phyloP scores from a whole-genome alignment of 2,329 filamentous ascomycete genomes.

The Hypoxylon sp. region DNA sequence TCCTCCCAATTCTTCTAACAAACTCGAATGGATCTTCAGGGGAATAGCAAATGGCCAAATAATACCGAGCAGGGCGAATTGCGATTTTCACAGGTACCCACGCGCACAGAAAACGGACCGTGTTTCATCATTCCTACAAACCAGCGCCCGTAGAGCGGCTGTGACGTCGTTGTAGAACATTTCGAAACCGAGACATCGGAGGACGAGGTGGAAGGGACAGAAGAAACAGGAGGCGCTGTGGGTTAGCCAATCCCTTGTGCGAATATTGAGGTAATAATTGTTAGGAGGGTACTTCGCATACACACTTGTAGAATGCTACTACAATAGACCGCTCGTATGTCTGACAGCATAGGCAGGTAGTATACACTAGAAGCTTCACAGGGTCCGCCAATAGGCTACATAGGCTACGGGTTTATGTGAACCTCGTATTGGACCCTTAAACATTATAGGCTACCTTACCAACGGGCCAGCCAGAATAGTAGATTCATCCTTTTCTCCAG shows the following conservation, averaged over 20 bases:
- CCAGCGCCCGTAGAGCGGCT: slow-evolving; percentile 17
- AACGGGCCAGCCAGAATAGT: neutral
- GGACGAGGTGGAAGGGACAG: slow-evolving; percentile 15
- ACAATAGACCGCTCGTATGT: slow-evolving; percentile 24
- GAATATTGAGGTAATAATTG: slow-evolving; percentile 17
- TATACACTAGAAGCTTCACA: neutral
- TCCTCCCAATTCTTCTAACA: slow-evolving; percentile 26
- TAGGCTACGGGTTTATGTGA: slow-evolving; percentile 21
- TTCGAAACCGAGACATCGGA: slow-evolving; percentile 34
- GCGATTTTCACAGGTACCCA: slow-evolving; percentile 45
- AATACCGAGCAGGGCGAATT: slow-evolving; percentile 33
- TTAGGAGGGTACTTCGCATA: slow-evolving; percentile 23
- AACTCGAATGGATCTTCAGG: slow-evolving; percentile 42
- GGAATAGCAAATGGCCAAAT: slow-evolving; percentile 32
- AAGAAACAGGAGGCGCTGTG: slow-evolving; percentile 12
- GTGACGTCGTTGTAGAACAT: slow-evolving; percentile 45
- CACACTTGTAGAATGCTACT: neutral
- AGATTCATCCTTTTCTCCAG: slow-evolving; percentile 9
- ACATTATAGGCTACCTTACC: slow-evolving; percentile 8
- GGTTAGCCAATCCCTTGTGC: slow-evolving; percentile 13
- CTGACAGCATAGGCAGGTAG: slow-evolving; percentile 25
- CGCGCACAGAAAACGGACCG: slow-evolving; percentile 35
- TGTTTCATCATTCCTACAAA: slow-evolving; percentile 40
- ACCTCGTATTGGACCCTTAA: slow-evolving; percentile 30
- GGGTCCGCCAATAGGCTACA: slow-evolving; percentile 27